These are phyloP conservation scores for Athelia psychrophila DNA, from an alignment of 1,284 basidiomycete species.

Conservation along the genomic window DNA sequence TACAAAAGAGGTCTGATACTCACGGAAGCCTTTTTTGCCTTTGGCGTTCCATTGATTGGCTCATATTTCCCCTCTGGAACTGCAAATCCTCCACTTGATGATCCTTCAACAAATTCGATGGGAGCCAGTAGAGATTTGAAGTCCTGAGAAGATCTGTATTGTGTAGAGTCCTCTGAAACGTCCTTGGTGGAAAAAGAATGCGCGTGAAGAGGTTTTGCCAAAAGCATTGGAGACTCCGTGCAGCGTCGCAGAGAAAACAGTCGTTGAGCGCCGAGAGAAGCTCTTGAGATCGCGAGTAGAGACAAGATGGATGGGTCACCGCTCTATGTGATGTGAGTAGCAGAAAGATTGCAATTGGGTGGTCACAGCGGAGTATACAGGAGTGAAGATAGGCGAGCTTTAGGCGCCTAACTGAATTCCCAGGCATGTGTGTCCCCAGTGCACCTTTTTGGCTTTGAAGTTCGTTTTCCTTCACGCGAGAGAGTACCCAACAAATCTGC, in stretches of 20 bases:
- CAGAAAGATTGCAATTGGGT: too few relatives aligned
- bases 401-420: conserved; percentile 7
- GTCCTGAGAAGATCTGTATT: conserved; percentile 65
- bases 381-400: neutral
- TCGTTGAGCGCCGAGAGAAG: too few relatives aligned
- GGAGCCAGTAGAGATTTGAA: conserved; percentile 67
- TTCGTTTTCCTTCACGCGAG: too few relatives aligned
- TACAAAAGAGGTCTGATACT: conserved; percentile 15
- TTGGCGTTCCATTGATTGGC: conserved; percentile 65
- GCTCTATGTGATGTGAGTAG: too few relatives aligned
- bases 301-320: too few relatives aligned
- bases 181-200: conserved; percentile 47
- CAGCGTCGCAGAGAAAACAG: too few relatives aligned
- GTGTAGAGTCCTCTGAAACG: conserved; percentile 44
- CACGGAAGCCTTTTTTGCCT: conserved; percentile 32
- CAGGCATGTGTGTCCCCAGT: neutral
- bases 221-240: conserved; percentile 34
- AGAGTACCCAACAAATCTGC: too few relatives aligned
- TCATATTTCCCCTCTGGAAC: conserved; percentile 72
- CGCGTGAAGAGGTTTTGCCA: conserved; percentile 58
- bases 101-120: conserved; percentile 79
- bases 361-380: neutral
- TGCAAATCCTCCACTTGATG: conserved; percentile 67
- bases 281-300: too few relatives aligned
- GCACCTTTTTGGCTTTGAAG: too few relatives aligned